Conservation (phyloP, 495 filamentous ascomycete species). For the Podospora comata region DNA sequence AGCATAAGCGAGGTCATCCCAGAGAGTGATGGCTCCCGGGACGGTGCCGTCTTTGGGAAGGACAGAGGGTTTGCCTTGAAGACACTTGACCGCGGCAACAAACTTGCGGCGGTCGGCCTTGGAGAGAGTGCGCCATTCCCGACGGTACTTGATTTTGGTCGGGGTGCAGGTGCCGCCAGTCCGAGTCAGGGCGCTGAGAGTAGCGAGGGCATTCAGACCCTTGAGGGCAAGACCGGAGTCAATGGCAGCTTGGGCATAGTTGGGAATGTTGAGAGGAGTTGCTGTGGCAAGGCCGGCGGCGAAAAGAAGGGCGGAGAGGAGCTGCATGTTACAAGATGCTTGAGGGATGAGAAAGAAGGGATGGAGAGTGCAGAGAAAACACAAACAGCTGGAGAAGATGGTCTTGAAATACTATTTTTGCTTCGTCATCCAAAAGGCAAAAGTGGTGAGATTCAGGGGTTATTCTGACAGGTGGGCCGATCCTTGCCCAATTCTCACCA, state of each 20-base stretch:
- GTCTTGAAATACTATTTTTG: not conserved
- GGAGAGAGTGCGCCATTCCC: conserved; percentile 40
- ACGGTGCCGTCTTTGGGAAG: conserved; percentile 28
- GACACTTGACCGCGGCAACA: conserved; percentile 63
- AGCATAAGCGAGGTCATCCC: conserved; percentile 67
- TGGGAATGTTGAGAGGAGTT: conserved; percentile 8
- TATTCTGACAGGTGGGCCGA: not conserved
- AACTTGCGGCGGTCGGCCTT: conserved; percentile 52
- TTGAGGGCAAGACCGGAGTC: conserved; percentile 28
- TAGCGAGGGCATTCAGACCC: conserved; percentile 24
- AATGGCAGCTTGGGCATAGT: conserved; percentile 24
- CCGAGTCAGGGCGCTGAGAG: conserved; percentile 18
- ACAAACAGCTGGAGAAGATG: not conserved
- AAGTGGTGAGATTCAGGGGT: not conserved
- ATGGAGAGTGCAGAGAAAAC: not conserved
- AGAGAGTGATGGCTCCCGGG: conserved; percentile 23
- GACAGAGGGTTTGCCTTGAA: conserved; percentile 53
- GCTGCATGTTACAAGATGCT: not conserved
- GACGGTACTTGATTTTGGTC: conserved; percentile 29
- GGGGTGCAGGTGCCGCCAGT: conserved; percentile 20
- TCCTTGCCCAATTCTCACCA: not conserved
- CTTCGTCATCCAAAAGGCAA: not conserved
- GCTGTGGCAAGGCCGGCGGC: not conserved
- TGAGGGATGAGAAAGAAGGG: not conserved
- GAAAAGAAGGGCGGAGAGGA: not conserved